These are phyloP conservation scores for Bolboschoenus planiculmis DNA, from an alignment of 176 grass and related monocot species.

Conservation along the genomic window DNA sequence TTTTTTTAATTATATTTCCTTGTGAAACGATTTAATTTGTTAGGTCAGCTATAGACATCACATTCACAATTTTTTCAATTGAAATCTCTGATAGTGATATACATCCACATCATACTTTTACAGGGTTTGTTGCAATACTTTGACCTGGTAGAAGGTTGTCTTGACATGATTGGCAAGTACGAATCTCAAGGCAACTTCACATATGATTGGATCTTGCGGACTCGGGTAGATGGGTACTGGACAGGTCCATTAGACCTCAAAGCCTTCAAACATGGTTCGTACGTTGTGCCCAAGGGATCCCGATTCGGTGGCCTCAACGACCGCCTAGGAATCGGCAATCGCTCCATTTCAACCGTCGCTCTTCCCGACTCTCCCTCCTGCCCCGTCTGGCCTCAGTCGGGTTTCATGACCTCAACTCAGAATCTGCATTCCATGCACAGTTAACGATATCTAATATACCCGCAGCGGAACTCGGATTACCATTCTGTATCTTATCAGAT, in stretches of 20 bases:
- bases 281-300: conserved; percentile 64
- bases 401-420: conserved; percentile 49
- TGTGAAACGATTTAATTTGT: neutral
- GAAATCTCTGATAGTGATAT: neutral
- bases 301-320: conserved; percentile 67
- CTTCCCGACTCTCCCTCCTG: conserved; percentile 53
- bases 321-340: conserved; percentile 45
- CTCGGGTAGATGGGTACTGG: conserved; percentile 76
- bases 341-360: conserved; percentile 12
- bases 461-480: conserved; percentile 11
- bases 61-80: neutral
- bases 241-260: conserved; percentile 11
- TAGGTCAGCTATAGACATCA: neutral
- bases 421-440: conserved; percentile 58
- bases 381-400: conserved; percentile 30
- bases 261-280: neutral
- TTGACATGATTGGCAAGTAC: conserved; percentile 42
- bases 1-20: neutral
- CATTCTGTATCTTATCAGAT: conserved; percentile 73
- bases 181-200: conserved; percentile 47
- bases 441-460: conserved; percentile 5
- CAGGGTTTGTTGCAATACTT: conserved; percentile 84
- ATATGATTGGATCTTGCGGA: conserved; percentile 62
- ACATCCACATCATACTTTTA: neutral
- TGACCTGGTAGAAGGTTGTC: conserved; percentile 67